phyloP scores from a whole-genome alignment of 2,329 filamentous ascomycete genomes.

The Colletotrichum sublineola region DNA sequence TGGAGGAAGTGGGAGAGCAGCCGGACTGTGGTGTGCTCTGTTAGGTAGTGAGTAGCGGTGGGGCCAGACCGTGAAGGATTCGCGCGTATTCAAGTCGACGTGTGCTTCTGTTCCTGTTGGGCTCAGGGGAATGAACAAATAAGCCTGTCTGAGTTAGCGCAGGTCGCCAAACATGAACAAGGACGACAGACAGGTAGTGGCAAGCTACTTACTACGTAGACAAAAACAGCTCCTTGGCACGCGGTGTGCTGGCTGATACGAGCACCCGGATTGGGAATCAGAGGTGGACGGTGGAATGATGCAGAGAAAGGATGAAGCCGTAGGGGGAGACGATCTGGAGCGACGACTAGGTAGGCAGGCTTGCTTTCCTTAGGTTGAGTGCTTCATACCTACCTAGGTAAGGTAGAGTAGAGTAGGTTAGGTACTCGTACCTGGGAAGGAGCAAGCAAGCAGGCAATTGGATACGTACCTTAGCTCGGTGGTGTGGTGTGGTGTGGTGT shows the following conservation, averaged over 20 bases:
- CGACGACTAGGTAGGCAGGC: too few species aligned
- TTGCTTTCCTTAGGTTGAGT: too few species aligned
- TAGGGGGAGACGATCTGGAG: too few species aligned
- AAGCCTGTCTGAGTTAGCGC: background rate
- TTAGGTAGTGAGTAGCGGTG: background rate
- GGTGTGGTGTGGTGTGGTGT: too few species aligned
- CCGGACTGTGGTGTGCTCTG: background rate
- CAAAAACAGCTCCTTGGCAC: constrained; percentile 14
- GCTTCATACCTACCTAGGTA: background rate
- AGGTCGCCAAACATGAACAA: background rate
- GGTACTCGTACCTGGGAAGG: too few species aligned
- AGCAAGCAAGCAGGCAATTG: background rate
- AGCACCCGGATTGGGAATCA: constrained; percentile 17
- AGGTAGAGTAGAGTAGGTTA: too few species aligned
- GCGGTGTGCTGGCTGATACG: constrained; percentile 22
- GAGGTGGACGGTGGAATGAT: background rate
- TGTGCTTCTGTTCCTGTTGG: background rate
- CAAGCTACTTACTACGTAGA: too few species aligned
- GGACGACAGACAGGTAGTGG: background rate
- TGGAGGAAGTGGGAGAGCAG: constrained; percentile 28
- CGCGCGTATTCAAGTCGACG: background rate
- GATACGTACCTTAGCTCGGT: background rate
- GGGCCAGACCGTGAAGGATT: background rate
- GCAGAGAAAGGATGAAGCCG: constrained; percentile 1
- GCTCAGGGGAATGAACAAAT: background rate